Evolutionary conservation across 2,329 filamentous ascomycete species (phyloP).

Genomic region (Stagonosporopsis cucurbitacearum): DNA sequence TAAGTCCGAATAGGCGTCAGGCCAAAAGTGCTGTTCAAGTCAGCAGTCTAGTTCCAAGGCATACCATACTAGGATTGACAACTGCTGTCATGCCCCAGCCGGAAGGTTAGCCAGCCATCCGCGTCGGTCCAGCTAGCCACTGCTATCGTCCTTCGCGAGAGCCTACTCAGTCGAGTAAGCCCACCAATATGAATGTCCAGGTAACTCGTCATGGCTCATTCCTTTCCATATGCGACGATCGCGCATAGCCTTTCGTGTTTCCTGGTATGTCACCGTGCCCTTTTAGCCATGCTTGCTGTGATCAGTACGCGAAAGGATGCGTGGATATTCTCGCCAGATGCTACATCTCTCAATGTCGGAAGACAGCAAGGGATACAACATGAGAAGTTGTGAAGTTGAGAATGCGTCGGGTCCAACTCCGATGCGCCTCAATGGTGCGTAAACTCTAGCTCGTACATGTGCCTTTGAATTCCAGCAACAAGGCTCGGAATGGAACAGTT

Average conservation of each 20-base stretch:
- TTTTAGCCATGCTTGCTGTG: background rate
- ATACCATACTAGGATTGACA: background rate
- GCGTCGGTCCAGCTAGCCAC: background rate
- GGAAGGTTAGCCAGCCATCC: slow-evolving; percentile 2
- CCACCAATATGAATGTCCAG: background rate
- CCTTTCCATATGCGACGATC: background rate
- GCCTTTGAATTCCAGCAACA: slow-evolving; percentile 9
- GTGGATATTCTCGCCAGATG: slow-evolving; percentile 8
- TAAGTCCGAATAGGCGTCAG: no score
- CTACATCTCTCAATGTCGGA: slow-evolving; percentile 5
- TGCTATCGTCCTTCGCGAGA: background rate
- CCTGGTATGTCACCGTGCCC: slow-evolving; percentile 8
- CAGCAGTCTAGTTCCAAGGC: background rate
- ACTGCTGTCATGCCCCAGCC: background rate
- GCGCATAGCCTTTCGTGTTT: slow-evolving; percentile 4
- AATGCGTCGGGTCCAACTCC: slow-evolving; percentile 9
- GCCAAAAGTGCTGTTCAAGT: background rate
- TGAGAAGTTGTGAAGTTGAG: background rate
- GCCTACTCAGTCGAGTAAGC: background rate
- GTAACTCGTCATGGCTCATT: background rate
- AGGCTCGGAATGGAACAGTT: slow-evolving; percentile 9
- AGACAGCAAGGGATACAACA: slow-evolving; percentile 1
- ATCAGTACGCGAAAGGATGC: slow-evolving; percentile 1
- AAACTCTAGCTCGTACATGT: background rate
- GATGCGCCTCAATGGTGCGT: background rate